Evolutionary conservation across 768 basidiomycete species (phyloP).

Genomic region (Pulveroboletus ravenelii): DNA sequence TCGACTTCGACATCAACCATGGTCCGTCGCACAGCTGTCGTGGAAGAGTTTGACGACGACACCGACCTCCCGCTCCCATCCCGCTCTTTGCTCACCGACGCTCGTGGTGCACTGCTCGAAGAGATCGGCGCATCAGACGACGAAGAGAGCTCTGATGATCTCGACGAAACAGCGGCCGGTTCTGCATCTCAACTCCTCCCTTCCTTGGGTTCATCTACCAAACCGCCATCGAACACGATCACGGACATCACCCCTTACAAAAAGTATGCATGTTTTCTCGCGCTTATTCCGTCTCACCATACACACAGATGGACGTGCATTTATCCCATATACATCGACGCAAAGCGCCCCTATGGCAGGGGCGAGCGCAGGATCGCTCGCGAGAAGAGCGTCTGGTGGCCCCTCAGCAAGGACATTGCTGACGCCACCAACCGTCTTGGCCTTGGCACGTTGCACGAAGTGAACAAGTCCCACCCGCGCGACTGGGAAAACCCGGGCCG

Average conservation of each 20-base stretch:
- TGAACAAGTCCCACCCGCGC: constrained; percentile 84
- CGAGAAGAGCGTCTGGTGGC: constrained; percentile 87
- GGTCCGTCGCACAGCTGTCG: constrained; percentile 65
- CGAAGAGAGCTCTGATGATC: constrained; percentile 36
- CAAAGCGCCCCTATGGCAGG: constrained; percentile 81
- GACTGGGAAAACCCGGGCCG: constrained; percentile 99
- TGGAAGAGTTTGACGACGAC: constrained; percentile 90
- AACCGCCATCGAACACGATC: constrained; percentile 36
- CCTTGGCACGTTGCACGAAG: constrained; percentile 80
- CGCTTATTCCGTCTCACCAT: constrained; percentile 4
- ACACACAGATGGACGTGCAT: constrained; percentile 82
- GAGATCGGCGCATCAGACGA: constrained; percentile 59
- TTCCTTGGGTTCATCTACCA: constrained; percentile 17
- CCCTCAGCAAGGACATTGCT: constrained; percentile 88
- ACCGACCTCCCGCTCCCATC: constrained; percentile 82
- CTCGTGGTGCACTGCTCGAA: constrained; percentile 73
- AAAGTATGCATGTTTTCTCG: constrained; percentile 45
- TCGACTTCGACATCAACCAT: constrained; percentile 34
- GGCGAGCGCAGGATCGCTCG: constrained; percentile 81
- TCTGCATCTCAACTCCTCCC: constrained; percentile 49
- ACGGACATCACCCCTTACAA: constrained; percentile 83
- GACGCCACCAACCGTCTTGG: constrained; percentile 76
- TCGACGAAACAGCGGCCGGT: constrained; percentile 37
- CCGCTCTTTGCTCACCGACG: constrained; percentile 57
- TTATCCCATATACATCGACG: constrained; percentile 96